These are phyloP conservation scores for Eleusine indica DNA, from an alignment of 176 grass and related monocot genomes.

Conservation along the genomic window DNA sequence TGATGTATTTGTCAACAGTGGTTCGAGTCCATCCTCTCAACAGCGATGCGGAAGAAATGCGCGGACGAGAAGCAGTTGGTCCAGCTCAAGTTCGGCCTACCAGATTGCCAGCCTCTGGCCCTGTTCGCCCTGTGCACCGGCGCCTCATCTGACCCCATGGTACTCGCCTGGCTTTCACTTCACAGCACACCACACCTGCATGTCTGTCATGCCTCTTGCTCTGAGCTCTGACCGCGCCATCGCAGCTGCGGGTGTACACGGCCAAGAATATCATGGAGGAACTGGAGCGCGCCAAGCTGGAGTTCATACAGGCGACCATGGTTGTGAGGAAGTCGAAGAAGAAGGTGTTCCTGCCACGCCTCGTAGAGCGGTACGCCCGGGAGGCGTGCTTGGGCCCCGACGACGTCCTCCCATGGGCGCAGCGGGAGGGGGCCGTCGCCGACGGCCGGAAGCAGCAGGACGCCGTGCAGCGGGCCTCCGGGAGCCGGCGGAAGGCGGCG, in stretches of 20 bases:
- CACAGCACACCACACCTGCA: not conserved
- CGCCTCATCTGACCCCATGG: conserved; percentile 85
- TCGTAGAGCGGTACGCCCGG: conserved; percentile 76
- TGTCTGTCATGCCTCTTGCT: not conserved
- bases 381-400: conserved; percentile 58
- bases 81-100: conserved; percentile 62
- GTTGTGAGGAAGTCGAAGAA: conserved; percentile 69
- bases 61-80: conserved; percentile 79
- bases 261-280: conserved; percentile 73
- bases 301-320: conserved; percentile 75
- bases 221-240: not conserved
- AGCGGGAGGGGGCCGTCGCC: conserved; percentile 35
- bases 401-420: conserved; percentile 62
- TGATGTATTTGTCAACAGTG: conserved; percentile 53
- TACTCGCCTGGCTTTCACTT: conserved; percentile 19
- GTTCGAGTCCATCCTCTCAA: conserved; percentile 79
- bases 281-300: conserved; percentile 82
- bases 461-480: conserved; percentile 34
- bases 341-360: conserved; percentile 72
- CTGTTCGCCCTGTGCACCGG: conserved; percentile 85
- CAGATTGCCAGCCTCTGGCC: conserved; percentile 66
- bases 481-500: conserved; percentile 60
- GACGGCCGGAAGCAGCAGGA: conserved; percentile 56
- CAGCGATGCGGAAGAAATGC: conserved; percentile 72
- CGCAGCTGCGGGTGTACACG: conserved; percentile 85